Base-by-base conservation (phyloP, 2,329 filamentous ascomycete genomes). In the Cercospora citrullina region DNA sequence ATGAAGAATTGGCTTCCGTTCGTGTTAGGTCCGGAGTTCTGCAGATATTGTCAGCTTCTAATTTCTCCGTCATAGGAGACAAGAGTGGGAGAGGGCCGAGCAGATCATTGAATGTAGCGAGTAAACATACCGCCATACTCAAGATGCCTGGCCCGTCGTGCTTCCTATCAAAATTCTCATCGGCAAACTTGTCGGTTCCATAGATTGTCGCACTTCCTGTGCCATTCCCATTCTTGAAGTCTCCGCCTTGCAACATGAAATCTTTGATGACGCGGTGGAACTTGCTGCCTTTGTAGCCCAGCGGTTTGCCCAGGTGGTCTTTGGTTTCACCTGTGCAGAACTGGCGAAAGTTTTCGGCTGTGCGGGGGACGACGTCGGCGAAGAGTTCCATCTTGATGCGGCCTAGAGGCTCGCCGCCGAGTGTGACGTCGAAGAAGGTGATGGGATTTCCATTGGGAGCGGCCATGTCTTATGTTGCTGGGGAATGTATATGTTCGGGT, bases 1-100 rank as follows among this genome's bases (percentile, higher is more conserved):
- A 98, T 94, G 85, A 99, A 99, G 85, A 99, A 99, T 78, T 98
- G 95, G 68, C 89, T 93, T 42, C 95, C 95, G 80, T 98, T 98
- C 72, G 92, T 94, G 81, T 97, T 91, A 64, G 92, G 91, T 0
- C 94, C 94, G 30, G 91, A 91, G 79, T 97, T 97, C 90, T 95
- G 70, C 33, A 26, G 14, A 31, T 12, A 16, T n/a, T 48, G 21
- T 57, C 30, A 45, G 28, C 16, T 1, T 8, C 8, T 28, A 10
- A 18, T 8, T 7, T 21, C 10, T 21, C 7, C 9, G 8, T 14
- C 33, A 45, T 21, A 28, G 12, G 7, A 64, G 23, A 64, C n/a
- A 59, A 42, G 10, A 26, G 62, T 23, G 42, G 33, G 60, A 62
- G 58, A 28, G 21, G 6, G 62, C 26, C 2, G 26, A 36, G 39